Base-by-base conservation (phyloP, 2,329 filamentous ascomycete species). In the Teratosphaeria gauchensis region DNA sequence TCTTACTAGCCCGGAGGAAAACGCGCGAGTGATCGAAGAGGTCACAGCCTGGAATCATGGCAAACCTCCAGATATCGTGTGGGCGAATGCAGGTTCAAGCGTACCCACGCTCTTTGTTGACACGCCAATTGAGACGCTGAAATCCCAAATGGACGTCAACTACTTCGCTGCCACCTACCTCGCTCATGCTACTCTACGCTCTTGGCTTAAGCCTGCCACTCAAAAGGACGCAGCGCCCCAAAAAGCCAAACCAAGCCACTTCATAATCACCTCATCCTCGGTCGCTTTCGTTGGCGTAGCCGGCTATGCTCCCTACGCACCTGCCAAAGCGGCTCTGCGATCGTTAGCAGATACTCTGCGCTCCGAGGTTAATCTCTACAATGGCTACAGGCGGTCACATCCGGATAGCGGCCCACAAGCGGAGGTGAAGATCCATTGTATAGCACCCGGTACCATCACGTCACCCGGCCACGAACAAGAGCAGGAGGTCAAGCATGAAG, bases 101-200 rank as follows among this genome's bases (percentile, higher is more conserved):
- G 80, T 78, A 16, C 92, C 92, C 0, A 81, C 83, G 38, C 86
- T 95, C 61, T 95, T 92, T 76, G 73, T 89, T 64, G 89, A 96
- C 61, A 84, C 84, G 46, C 80, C 87, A 8, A 77, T 89, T 56
- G 76, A 84, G 7, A 82, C 81, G 11, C 77, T 91, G 64, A 82
- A 87, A 51, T 78, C 80, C 63, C 90, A 95, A 72, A 96, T 96
- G 90, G 90, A 96, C 69, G 83, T 92, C 65, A 92, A 96, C 75
- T 97, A 90, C 77, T 96, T 87, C 81, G 89, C 90, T 54, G 85
- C 86, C 32, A 87, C 87, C 48, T 94, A 95, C 72, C 89, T 95
- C 75, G 87, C 90, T 42, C 90, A 95, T 71, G 85, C 89, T 21
- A 84, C 88, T 19, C 76, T 96, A 61, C 82, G 81, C 56, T 80